Conservation (phyloP, 768 basidiomycete species). For the Phlegmacium glaucopus region DNA sequence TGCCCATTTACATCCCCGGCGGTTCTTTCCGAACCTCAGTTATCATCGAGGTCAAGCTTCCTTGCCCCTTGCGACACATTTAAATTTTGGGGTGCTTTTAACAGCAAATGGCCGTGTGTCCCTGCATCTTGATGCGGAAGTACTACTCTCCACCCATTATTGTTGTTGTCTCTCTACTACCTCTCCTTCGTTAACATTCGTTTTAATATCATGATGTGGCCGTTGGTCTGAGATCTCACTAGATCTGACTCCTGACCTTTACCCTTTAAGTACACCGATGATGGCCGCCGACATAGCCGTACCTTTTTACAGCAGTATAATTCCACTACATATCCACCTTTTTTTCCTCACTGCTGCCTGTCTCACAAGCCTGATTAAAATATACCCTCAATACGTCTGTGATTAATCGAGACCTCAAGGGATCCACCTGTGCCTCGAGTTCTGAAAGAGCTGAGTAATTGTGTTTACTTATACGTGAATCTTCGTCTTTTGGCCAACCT, state of each 20-base stretch:
- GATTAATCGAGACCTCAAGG: too few relatives aligned
- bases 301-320: too few relatives aligned
- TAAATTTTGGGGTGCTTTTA: conserved; percentile 33
- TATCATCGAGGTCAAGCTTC: conserved; percentile 21
- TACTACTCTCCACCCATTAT: conserved; percentile 14
- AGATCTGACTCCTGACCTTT: too few relatives aligned
- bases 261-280: too few relatives aligned
- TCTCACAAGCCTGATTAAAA: too few relatives aligned
- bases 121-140: conserved; percentile 18
- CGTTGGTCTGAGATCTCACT: background rate
- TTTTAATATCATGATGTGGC: background rate
- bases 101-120: conserved; percentile 12
- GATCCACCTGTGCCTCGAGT: too few relatives aligned
- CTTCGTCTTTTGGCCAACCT: conserved; percentile 3
- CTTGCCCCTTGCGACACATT: conserved; percentile 23
- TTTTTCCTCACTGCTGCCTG: too few relatives aligned
- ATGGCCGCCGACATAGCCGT: too few relatives aligned
- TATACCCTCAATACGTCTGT: too few relatives aligned
- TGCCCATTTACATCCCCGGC: conserved; percentile 23
- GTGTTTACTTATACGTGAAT: too few relatives aligned
- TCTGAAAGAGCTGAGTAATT: too few relatives aligned
- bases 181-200: background rate
- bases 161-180: conserved; percentile 10
- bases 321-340: too few relatives aligned
- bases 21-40: conserved; percentile 23